These are phyloP conservation scores for Lasiodiplodia sp. DNA, from an alignment of 2,329 filamentous ascomycete genomes.

Conservation along the genomic window DNA sequence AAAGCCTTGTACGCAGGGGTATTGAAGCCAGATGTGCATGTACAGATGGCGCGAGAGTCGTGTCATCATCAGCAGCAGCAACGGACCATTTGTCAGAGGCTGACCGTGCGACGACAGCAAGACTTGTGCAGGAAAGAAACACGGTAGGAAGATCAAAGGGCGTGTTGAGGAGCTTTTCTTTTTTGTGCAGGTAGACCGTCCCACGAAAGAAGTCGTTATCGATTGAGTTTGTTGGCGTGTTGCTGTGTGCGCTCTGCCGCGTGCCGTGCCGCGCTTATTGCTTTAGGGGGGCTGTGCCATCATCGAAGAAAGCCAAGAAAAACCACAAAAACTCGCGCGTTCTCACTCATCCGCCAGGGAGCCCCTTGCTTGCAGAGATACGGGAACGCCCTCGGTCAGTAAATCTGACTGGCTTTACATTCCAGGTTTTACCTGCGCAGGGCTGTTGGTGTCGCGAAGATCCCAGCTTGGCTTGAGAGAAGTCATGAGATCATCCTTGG, in stretches of 20 bases:
- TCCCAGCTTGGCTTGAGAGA: slow-evolving; percentile 65
- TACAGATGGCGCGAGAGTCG: slow-evolving; percentile 15
- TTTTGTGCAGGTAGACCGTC: slow-evolving; percentile 17
- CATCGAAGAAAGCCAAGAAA: slow-evolving; percentile 23
- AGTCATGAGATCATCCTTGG: slow-evolving; percentile 69
- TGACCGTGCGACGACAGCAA: slow-evolving; percentile 19
- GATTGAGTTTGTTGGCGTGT: slow-evolving; percentile 19
- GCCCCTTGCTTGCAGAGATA: background rate
- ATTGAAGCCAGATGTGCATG: slow-evolving; percentile 8
- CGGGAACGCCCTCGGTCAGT: slow-evolving; percentile 5
- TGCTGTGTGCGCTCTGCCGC: slow-evolving; percentile 13
- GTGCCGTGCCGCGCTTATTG: slow-evolving; percentile 18
- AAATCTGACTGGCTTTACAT: background rate
- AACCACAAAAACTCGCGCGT: slow-evolving; percentile 2
- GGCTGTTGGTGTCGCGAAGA: slow-evolving; percentile 42
- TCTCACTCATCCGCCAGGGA: slow-evolving; percentile 1
- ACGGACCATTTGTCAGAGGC: slow-evolving; percentile 5
- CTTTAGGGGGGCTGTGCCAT: slow-evolving; percentile 15
- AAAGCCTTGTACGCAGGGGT: slow-evolving; percentile 17
- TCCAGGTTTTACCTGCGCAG: slow-evolving; percentile 19
- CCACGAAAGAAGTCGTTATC: slow-evolving; percentile 23
- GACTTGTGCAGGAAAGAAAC: background rate
- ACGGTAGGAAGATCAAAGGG: background rate
- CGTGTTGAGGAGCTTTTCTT: background rate
- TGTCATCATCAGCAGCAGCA: slow-evolving; percentile 21